These are phyloP conservation scores for Penicillium fuscoglaucum DNA, from an alignment of 2,329 filamentous ascomycete genomes.

Conservation along the genomic window DNA sequence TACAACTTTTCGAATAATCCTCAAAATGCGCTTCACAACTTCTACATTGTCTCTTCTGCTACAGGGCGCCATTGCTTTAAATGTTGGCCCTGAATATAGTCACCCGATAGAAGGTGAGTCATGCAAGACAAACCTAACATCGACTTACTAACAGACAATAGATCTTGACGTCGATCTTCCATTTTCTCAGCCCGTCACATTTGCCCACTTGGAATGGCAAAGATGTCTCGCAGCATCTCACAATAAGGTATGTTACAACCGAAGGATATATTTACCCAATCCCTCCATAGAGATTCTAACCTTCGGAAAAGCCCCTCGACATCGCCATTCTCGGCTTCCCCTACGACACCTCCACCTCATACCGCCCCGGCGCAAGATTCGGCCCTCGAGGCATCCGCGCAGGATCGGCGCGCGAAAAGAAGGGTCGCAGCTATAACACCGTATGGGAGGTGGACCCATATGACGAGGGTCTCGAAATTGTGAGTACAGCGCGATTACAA, in stretches of 20 bases:
- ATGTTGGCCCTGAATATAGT: conserved; percentile 26
- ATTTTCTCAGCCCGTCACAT: conserved; percentile 33
- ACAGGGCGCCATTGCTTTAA: conserved; percentile 9
- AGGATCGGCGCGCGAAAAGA: conserved; percentile 31
- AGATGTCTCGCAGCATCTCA: conserved; percentile 28
- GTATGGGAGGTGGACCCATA: conserved; percentile 32
- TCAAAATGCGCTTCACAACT: background rate
- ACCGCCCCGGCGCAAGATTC: conserved; percentile 35
- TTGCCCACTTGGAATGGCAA: conserved; percentile 31
- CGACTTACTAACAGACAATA: background rate
- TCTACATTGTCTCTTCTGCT: background rate
- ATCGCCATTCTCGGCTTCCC: conserved; percentile 37
- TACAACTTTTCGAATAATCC: background rate
- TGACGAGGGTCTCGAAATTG: conserved; percentile 21
- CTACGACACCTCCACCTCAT: conserved; percentile 36
- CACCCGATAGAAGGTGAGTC: conserved; percentile 24
- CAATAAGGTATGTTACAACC: conserved; percentile 1
- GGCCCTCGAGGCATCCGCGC: conserved; percentile 36
- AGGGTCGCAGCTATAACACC: conserved; percentile 31
- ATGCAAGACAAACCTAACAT: background rate
- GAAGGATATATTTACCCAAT: background rate
- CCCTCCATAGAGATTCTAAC: background rate
- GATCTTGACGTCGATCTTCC: conserved; percentile 34
- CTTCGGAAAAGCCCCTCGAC: conserved; percentile 22
- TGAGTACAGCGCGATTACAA: background rate